Base-by-base conservation (phyloP, 108 stramenopile species). In the Epithemia pelagica region DNA sequence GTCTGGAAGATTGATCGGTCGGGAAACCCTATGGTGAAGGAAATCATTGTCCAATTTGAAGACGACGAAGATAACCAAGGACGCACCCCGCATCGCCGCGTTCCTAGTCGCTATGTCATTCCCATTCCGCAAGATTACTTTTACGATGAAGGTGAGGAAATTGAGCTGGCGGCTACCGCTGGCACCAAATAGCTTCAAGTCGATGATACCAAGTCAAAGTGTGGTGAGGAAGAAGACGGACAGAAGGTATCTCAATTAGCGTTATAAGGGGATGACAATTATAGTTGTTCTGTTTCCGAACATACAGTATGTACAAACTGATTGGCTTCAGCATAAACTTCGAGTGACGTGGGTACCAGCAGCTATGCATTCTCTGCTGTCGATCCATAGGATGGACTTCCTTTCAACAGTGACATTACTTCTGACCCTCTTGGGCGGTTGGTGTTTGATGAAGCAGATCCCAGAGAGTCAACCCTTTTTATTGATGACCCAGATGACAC, bases 21-120 rank as follows among this genome's bases (percentile, higher is more conserved):
- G n/a, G 57, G 66, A 27, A 54, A 71, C 0, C 91, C 94, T 15
- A 66, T 76, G 25, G 86, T 91, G 52, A 86, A 94, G 72, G 96
- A 97, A 62, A 91, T 97, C 33, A 89, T 96, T 61, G 77, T 99
- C 63, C 92, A 95, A 69, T 97, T 97, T 71, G 94, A 96, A 66
- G 98, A 99, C 75, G 94, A 95, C 32, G 96, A 96, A 73, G 82
- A 91, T 55, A 77, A 83, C 21, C 71, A 73, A 32, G 98, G 96
- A 24, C 76, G 84, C 53, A 97, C 96, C 28, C 96, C 96, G 8
- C 89, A 94, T 62, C 74, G 98, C 24, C 83, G 96, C 3, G 94
- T 99, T 5, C 93, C 95, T 0, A 78, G 85, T 32, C 78, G 96
- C 10, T 96, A 97, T 76, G 96, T 99, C 37, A 90, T 99, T 69